Evolutionary conservation across 2,329 filamentous ascomycete genomes (phyloP), one percentile per base, ranked within the genome.

Genomic region (Trichoderma gracile): DNA sequence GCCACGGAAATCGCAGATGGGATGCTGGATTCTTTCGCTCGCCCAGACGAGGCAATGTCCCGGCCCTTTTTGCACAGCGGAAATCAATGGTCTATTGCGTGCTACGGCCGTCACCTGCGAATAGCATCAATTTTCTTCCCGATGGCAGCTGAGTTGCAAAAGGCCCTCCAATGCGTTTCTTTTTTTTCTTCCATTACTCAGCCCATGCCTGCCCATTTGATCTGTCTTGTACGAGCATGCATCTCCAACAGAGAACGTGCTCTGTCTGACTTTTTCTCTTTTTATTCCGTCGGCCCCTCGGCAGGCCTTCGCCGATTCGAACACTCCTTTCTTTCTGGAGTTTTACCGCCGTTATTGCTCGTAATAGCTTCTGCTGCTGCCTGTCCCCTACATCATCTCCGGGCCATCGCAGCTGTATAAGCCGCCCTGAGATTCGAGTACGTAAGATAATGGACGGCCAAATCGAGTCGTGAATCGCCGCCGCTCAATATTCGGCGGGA

Each of bases 361-460:
- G n/a, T n/a, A n/a, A n/a, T n/a, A n/a, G n/a, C n/a, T n/a, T n/a
- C n/a, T n/a, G n/a, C n/a, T n/a, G n/a, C n/a, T n/a, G n/a, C n/a
- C n/a, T n/a, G n/a, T n/a, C n/a, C n/a, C n/a, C n/a, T n/a, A n/a
- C n/a, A n/a, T n/a, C 5, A 52, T n/a, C n/a, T n/a, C 10, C 56
- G 43, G 56, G 21, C 38, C 43, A 46, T 59, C 56, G 56, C 56
- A 59, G 30, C 27, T 59, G 56, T 49, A 38, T 12, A 38, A 23
- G 21, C 33, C 3, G 14, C n/a, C 27, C 19, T 12, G 5, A 9
- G 27, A 49, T 49, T 59, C 21, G 10, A 59, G 56, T 59, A 59
- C 56, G 56, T 59, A 59, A 59, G 30, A 59, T 15, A 49, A 40
- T 49, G n/a, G 9, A 30, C 43, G 54, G 17, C 30, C 30, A n/a